Evolutionary conservation across 1,139 yeast species (phyloP).

Genomic region (Wickerhamiella pararugosa): DNA sequence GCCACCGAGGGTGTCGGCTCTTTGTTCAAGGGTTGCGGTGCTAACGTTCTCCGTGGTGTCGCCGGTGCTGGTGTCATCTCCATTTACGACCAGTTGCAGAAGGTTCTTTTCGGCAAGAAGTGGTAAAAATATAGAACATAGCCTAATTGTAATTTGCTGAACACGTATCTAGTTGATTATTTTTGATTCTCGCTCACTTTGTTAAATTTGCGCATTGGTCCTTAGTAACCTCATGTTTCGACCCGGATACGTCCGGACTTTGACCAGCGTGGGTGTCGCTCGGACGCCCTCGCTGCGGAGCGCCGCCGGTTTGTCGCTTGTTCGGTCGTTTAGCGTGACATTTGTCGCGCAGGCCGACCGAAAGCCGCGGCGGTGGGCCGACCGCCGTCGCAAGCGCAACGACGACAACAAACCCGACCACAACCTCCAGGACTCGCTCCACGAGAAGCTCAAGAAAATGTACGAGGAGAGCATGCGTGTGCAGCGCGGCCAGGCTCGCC

Average conservation of each 20-base stretch:
- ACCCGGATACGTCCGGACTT: neutral
- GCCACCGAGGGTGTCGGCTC: conserved; percentile 59
- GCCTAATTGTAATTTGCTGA: conserved; percentile 1
- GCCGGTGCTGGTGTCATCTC: conserved; percentile 83
- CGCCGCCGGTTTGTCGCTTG: neutral
- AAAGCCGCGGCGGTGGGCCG: no score
- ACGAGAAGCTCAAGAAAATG: no score
- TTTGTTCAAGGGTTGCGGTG: conserved; percentile 77
- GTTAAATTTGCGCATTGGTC: neutral
- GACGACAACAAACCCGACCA: no score
- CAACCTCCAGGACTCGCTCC: no score
- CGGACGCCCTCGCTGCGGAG: neutral
- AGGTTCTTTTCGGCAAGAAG: conserved; percentile 60
- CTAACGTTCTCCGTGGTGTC: conserved; percentile 77
- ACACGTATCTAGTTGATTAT: neutral
- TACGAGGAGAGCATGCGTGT: no score
- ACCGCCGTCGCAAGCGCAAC: no score
- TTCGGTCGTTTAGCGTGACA: neutral
- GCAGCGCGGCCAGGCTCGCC: no score
- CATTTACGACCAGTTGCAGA: conserved; percentile 63
- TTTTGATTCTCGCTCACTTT: neutral
- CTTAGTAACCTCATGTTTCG: neutral
- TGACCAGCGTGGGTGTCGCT: neutral
- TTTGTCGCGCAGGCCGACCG: no score
- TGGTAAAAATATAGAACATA: conserved; percentile 26